These are phyloP conservation scores for Madurella fahalii DNA, from an alignment of 2,329 filamentous ascomycete species.

Conservation along the genomic window DNA sequence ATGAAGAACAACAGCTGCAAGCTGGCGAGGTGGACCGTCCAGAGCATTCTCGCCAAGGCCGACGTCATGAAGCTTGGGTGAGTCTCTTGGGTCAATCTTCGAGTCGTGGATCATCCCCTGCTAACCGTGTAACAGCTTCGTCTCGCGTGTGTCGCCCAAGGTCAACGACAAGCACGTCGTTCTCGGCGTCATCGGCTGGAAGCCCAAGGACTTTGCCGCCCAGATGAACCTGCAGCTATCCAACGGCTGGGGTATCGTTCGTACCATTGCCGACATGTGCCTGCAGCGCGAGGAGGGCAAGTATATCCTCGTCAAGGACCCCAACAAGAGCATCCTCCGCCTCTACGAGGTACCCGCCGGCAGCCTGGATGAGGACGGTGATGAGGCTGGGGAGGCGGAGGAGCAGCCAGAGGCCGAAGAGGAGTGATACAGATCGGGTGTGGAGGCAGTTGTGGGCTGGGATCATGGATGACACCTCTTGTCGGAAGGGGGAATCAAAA, in stretches of 20 bases:
- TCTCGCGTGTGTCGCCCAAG: conserved; percentile 90
- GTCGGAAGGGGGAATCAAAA: background rate
- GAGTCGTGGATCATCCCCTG: background rate
- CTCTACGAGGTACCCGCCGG: conserved; percentile 85
- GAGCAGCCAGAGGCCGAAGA: conserved; percentile 55
- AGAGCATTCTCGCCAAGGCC: conserved; percentile 94
- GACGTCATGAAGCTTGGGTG: conserved; percentile 98
- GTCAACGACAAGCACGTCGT: conserved; percentile 91
- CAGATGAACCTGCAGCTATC: conserved; percentile 98
- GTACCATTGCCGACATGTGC: conserved; percentile 95
- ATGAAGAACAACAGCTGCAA: conserved; percentile 99
- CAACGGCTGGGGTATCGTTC: conserved; percentile 98
- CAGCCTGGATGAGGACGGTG: conserved; percentile 89
- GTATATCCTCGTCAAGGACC: conserved; percentile 82
- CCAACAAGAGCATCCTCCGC: conserved; percentile 92
- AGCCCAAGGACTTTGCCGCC: conserved; percentile 90
- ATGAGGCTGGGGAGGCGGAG: conserved; percentile 48
- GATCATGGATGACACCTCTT: no score
- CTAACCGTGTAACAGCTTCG: conserved; percentile 60
- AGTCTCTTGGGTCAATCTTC: conserved; percentile 32
- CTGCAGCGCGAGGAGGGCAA: conserved; percentile 74
- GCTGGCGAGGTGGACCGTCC: conserved; percentile 94
- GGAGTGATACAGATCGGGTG: conserved; percentile 12
- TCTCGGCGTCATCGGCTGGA: conserved; percentile 94
- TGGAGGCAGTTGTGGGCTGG: background rate